These are phyloP conservation scores for Amaranthus tricolor DNA, from an alignment of 179 eudicot genomes.

Conservation along the genomic window DNA sequence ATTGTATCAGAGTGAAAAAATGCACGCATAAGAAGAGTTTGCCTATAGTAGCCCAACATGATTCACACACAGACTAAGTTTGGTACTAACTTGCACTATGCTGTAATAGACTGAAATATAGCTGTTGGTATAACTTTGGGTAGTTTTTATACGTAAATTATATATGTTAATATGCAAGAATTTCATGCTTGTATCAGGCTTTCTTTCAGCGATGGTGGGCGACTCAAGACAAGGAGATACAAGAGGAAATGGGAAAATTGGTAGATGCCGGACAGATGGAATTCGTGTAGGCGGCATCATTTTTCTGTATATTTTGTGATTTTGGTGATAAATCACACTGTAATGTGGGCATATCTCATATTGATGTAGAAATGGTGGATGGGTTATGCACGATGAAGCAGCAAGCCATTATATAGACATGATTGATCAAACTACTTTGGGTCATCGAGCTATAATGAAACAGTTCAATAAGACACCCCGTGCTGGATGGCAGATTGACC, in stretches of 20 bases:
- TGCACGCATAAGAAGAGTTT: neutral
- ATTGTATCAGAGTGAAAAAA: neutral
- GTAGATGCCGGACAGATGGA: slow-evolving; percentile 71
- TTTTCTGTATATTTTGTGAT: slow-evolving; percentile 8
- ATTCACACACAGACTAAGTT: neutral
- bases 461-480: slow-evolving; percentile 75
- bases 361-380: slow-evolving; percentile 71
- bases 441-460: slow-evolving; percentile 54
- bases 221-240: slow-evolving; percentile 52
- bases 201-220: slow-evolving; percentile 88
- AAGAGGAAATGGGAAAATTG: slow-evolving; percentile 55
- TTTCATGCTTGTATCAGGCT: slow-evolving; percentile 45
- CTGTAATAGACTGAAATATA: neutral
- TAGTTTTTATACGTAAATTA: neutral
- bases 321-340: slow-evolving; percentile 4
- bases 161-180: neutral
- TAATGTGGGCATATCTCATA: slow-evolving; percentile 7
- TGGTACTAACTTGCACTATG: neutral
- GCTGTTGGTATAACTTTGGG: neutral
- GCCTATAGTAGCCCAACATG: neutral
- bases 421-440: slow-evolving; percentile 88
- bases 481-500: slow-evolving; percentile 94
- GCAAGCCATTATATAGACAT: slow-evolving; percentile 72
- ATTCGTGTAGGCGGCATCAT: slow-evolving; percentile 49
- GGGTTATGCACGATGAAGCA: slow-evolving; percentile 96